Evolutionary conservation across 257 asterid genomes (phyloP).

Genomic region (Solanum okadae): DNA sequence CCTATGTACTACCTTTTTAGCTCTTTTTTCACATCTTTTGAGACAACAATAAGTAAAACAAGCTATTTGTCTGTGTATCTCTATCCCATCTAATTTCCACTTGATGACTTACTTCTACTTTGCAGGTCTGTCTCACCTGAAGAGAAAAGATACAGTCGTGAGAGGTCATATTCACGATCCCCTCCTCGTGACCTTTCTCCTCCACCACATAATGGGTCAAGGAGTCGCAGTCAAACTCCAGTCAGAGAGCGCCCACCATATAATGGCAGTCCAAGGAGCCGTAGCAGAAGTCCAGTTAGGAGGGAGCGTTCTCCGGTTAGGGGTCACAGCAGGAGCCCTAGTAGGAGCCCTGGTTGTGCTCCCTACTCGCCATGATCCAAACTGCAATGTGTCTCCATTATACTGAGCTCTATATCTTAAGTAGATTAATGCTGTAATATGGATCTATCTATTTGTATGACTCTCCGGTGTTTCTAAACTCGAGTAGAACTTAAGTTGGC

Average conservation of each 20-base stretch:
- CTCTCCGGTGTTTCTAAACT: background rate
- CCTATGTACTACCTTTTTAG: background rate
- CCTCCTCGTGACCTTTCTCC: constrained; percentile 27
- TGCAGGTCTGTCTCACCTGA: constrained; percentile 70
- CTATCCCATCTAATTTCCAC: background rate
- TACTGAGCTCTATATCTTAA: background rate
- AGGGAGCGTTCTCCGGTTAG: constrained; percentile 21
- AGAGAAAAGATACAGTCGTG: constrained; percentile 55
- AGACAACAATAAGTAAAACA: background rate
- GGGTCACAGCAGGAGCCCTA: constrained; percentile 13
- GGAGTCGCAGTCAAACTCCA: constrained; percentile 45
- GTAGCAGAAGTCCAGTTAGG: constrained; percentile 45
- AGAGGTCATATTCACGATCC: constrained; percentile 47
- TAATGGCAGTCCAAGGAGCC: constrained; percentile 35
- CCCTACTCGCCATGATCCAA: background rate
- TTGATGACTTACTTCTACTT: background rate
- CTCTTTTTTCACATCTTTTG: background rate
- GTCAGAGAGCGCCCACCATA: constrained; percentile 40
- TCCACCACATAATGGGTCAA: constrained; percentile 16
- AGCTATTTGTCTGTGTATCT: background rate
- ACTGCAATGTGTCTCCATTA: background rate
- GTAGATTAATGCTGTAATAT: background rate
- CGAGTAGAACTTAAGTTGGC: background rate
- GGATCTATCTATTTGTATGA: background rate
- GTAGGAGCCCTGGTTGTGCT: background rate